Conservation (phyloP, 805 yeast genomes). For the Saccharomycopsis vini region DNA sequence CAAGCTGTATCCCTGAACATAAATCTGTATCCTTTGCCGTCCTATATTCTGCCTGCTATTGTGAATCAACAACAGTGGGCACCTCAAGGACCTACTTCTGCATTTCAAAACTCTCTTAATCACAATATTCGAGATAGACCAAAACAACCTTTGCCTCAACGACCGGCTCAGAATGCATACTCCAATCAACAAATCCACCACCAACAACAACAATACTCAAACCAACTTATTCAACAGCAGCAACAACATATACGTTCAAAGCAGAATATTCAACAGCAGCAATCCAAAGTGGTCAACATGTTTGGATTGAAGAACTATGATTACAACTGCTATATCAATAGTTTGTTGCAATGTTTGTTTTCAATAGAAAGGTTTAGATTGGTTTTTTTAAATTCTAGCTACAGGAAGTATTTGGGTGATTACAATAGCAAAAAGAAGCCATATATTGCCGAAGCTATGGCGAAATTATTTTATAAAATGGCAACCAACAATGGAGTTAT, state of each 20-base stretch:
- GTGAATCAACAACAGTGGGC: too few relatives aligned
- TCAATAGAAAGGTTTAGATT: conserved; percentile 42
- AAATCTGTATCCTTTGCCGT: not conserved
- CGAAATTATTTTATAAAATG: conserved; percentile 49
- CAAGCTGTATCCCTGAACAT: not conserved
- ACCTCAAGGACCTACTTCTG: too few relatives aligned
- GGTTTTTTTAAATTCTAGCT: conserved; percentile 39
- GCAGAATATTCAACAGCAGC: too few relatives aligned
- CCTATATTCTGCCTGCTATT: too few relatives aligned
- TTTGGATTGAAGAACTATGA: conserved; percentile 63
- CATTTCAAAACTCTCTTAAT: too few relatives aligned
- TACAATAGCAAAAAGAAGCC: conserved; percentile 20
- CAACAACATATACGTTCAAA: conserved; percentile 7
- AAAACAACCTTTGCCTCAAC: conserved; percentile 3
- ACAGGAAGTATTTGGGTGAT: conserved; percentile 29
- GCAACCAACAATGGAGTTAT: conserved; percentile 48
- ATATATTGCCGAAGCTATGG: conserved; percentile 41
- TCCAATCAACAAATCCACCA: too few relatives aligned
- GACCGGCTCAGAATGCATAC: too few relatives aligned
- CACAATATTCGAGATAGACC: not conserved
- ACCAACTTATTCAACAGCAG: not conserved
- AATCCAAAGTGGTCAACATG: too few relatives aligned
- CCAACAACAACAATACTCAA: too few relatives aligned
- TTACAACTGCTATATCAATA: conserved; percentile 68
- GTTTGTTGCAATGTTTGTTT: conserved; percentile 63